phyloP scores from a whole-genome alignment of 2,329 filamentous ascomycete species.

The Alternaria triticimaculans region DNA sequence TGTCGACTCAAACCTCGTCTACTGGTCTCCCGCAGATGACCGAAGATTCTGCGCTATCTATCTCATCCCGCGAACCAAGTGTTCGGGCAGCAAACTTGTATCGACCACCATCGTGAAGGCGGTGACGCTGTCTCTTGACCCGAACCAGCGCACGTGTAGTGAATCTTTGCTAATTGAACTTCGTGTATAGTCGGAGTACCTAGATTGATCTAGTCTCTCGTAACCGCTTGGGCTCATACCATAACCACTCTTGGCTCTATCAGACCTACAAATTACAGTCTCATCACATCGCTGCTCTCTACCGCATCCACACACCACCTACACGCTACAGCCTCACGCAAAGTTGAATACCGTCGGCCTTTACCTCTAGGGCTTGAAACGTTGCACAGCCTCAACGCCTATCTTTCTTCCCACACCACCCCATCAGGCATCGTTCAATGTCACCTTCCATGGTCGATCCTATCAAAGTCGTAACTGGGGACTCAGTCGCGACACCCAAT shows the following conservation, averaged over 20 bases:
- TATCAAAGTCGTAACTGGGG: not conserved
- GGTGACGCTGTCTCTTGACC: not conserved
- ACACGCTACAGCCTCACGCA: not conserved
- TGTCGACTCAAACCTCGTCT: conserved; percentile 10
- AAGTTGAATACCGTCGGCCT: not conserved
- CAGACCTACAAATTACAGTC: not conserved
- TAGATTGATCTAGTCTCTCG: not conserved
- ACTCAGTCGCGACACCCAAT: not conserved
- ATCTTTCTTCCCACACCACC: not conserved
- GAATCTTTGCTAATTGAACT: conserved; percentile 8
- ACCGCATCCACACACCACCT: not conserved
- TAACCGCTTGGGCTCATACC: not conserved
- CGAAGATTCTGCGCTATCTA: not conserved
- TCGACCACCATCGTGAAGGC: not conserved
- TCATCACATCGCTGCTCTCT: not conserved
- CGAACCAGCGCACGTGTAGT: not conserved
- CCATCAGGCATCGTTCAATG: not conserved
- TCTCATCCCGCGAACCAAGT: conserved; percentile 1
- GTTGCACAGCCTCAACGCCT: not conserved
- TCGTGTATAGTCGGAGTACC: not conserved
- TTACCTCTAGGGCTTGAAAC: not conserved
- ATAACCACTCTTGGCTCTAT: not conserved
- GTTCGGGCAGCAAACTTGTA: not conserved
- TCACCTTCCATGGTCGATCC: conserved; percentile 11
- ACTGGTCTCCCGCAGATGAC: conserved; percentile 7